Conservation (phyloP, 163 green algal species). For the Scenedesmus sp. region DNA sequence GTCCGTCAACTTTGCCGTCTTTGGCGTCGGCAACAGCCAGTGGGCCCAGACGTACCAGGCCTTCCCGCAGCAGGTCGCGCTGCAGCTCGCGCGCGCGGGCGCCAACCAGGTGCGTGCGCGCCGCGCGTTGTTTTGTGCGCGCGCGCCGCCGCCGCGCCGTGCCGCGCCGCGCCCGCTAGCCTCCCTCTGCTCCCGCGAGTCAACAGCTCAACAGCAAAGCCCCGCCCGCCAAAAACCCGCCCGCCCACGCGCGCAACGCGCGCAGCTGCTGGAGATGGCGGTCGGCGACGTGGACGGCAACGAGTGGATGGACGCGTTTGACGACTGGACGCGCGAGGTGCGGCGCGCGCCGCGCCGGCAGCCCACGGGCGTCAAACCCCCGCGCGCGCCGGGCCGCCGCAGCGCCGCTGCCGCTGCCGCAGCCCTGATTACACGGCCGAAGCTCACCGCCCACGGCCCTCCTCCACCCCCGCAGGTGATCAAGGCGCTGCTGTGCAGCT, state of each 20-base stretch:
- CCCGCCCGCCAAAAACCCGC: not conserved
- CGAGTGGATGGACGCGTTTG: slow-evolving; percentile 32
- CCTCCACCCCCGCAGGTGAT: too few relatives aligned
- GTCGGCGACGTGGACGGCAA: slow-evolving; percentile 12
- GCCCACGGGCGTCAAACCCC: too few relatives aligned
- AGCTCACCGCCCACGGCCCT: too few relatives aligned
- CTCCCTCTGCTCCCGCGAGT: not conserved
- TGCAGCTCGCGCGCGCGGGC: slow-evolving; percentile 21
- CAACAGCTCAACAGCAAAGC: not conserved
- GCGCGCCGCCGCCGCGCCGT: not conserved
- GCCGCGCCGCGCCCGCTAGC: not conserved
- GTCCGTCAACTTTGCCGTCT: slow-evolving; percentile 36
- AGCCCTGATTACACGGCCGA: too few relatives aligned
- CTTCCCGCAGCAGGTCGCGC: slow-evolving; percentile 23
- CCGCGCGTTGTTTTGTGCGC: not conserved
- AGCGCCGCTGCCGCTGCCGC: too few relatives aligned
- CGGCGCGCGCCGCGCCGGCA: too few relatives aligned
- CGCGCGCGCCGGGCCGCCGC: too few relatives aligned
- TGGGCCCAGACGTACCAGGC: slow-evolving; percentile 45
- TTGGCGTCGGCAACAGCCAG: slow-evolving; percentile 52
- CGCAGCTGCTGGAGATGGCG: slow-evolving; percentile 23
- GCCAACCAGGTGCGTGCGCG: not conserved
- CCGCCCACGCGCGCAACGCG: too few relatives aligned
- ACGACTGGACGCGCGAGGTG: slow-evolving; percentile 28
- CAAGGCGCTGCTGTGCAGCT: not conserved